phyloP scores from a whole-genome alignment of 371 early-diverging fungal species.

The Blakeslea trispora region DNA sequence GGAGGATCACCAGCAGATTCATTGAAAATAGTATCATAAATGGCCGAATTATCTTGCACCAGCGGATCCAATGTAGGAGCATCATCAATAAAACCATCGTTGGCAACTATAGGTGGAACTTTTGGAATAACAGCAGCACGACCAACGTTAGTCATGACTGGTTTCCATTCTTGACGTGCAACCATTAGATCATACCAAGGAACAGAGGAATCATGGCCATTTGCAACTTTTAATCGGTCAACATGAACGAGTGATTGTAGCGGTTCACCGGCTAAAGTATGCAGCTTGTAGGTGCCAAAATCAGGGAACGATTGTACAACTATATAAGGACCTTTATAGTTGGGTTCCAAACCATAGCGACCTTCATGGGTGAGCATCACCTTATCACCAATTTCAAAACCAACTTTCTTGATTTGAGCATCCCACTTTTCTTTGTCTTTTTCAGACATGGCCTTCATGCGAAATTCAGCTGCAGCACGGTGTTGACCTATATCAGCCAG shows the following conservation, averaged over 20 bases:
- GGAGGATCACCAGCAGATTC: too few relatives aligned
- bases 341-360: conserved; percentile 4
- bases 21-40: too few relatives aligned
- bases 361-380: background rate
- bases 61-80: too few relatives aligned
- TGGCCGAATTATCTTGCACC: too few relatives aligned
- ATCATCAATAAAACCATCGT: too few relatives aligned
- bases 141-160: too few relatives aligned
- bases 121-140: too few relatives aligned
- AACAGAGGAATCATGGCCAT: background rate
- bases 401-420: background rate
- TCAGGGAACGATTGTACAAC: background rate
- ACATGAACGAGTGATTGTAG: conserved; percentile 4
- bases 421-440: conserved; percentile 10
- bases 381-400: conserved; percentile 10
- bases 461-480: background rate
- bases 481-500: background rate
- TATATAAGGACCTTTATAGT: conserved; percentile 5
- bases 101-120: too few relatives aligned
- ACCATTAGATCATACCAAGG: conserved; percentile 9
- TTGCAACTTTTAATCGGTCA: background rate
- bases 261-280: conserved; percentile 1
- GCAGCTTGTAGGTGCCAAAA: conserved; percentile 5
- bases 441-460: background rate
- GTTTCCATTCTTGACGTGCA: background rate